Conservation (phyloP, 768 basidiomycete species). For the Xerocomellus dryophilus region DNA sequence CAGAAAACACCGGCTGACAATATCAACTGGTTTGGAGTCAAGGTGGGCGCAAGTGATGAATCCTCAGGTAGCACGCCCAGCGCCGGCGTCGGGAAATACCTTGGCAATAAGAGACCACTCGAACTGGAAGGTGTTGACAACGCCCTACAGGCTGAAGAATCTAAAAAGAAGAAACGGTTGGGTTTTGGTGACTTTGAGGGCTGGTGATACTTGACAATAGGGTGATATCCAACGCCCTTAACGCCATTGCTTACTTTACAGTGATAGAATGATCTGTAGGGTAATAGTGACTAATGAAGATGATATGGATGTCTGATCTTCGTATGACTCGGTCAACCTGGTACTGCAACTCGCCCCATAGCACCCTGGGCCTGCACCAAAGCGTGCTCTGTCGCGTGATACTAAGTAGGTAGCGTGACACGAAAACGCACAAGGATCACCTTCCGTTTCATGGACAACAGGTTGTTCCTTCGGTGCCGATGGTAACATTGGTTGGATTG, state of each 20-base stretch:
- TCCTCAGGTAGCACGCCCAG: conserved; percentile 29
- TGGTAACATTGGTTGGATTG: conserved; percentile 45
- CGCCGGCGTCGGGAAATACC: conserved; percentile 74
- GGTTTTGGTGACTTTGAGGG: conserved; percentile 92
- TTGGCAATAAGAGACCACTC: conserved; percentile 52
- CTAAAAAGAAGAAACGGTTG: conserved; percentile 75
- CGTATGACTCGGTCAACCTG: conserved; percentile 16
- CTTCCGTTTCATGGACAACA: conserved; percentile 28
- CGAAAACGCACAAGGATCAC: conserved; percentile 18
- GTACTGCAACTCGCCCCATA: conserved; percentile 18
- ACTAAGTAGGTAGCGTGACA: conserved; percentile 3
- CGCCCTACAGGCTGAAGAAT: conserved; percentile 38
- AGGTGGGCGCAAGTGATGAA: conserved; percentile 55
- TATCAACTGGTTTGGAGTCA: conserved; percentile 87
- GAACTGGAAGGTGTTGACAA: conserved; percentile 24
- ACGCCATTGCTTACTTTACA: conserved; percentile 10
- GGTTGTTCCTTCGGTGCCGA: conserved; percentile 50
- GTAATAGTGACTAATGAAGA: background rate
- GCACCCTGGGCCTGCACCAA: background rate
- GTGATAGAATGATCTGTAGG: conserved; percentile 5
- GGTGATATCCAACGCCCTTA: background rate
- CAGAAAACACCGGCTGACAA: conserved; percentile 64
- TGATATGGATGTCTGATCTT: background rate
- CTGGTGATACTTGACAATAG: conserved; percentile 49
- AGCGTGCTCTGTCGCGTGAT: conserved; percentile 2